These are phyloP conservation scores for Clonostachys rosea DNA, from an alignment of 2,329 filamentous ascomycete genomes.

Conservation along the genomic window DNA sequence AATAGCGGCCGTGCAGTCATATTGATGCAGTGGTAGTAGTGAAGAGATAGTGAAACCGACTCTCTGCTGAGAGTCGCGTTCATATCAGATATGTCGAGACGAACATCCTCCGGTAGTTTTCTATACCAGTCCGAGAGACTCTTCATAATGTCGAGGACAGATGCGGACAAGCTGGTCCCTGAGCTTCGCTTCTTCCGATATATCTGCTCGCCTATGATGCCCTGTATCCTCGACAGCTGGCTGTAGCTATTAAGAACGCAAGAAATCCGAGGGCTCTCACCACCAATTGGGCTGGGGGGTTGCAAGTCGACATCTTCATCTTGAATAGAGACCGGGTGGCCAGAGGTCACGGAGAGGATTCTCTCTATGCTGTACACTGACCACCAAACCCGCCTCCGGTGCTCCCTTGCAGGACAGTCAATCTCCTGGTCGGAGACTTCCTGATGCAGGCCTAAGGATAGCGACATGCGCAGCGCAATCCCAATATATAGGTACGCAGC, in stretches of 20 bases:
- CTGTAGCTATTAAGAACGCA: conserved; percentile 47
- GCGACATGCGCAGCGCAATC: conserved; percentile 18
- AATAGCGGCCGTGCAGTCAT: conserved; percentile 50
- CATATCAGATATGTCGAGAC: neutral
- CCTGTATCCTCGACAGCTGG: conserved; percentile 39
- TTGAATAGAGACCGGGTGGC: conserved; percentile 48
- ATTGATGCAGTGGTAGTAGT: conserved; percentile 54
- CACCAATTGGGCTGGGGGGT: conserved; percentile 9
- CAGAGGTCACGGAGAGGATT: conserved; percentile 47
- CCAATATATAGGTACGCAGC: conserved; percentile 51
- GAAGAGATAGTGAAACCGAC: conserved; percentile 9
- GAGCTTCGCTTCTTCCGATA: conserved; percentile 3
- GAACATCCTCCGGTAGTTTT: neutral
- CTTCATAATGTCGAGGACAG: conserved; percentile 1
- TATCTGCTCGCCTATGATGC: neutral
- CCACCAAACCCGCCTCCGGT: conserved; percentile 50
- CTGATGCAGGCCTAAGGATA: conserved; percentile 12
- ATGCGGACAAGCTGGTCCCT: conserved; percentile 1
- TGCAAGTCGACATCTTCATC: conserved; percentile 45
- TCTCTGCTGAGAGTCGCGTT: neutral
- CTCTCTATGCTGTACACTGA: conserved; percentile 50
- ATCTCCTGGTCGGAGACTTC: conserved; percentile 7
- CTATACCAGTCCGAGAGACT: neutral
- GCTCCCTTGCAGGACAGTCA: conserved; percentile 28
- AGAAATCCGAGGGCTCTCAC: conserved; percentile 17